Evolutionary conservation across 1,284 basidiomycete species (phyloP), one percentile per base, ranked within the genome.

Genomic region (Sphaerobolus stellatus): DNA sequence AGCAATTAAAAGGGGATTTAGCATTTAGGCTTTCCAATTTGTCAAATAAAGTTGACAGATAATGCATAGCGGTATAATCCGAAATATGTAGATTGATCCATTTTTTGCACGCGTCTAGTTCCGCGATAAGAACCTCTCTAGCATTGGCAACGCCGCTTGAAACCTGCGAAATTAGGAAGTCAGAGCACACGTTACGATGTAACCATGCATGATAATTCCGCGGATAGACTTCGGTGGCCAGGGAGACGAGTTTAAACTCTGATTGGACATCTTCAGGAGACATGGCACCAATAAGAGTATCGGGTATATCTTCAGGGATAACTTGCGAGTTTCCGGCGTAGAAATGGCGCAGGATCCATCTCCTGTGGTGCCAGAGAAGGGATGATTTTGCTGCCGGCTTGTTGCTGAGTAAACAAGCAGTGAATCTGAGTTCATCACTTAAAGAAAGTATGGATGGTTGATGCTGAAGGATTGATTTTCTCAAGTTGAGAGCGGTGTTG

Each of bases 201-300:
- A 70, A 65, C 85, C 85, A 87, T 9, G 82, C 83, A 62, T 83
- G 79, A 62, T 87, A 88, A 61, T 87, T 88, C 27, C 85, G 77
- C 8, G 82, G 80, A 62, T 86, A 84, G 5, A 72, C 62, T 60
- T 82, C 79, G 66, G 80, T 82, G 38, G 83, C 79, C 40, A 66
- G 66, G 33, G 72, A 66, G 18, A 75, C 66, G 47, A 81, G 59
- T 2, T 62, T 61, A 29, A 86, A 68, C 64, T 88, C 85, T 20
- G 63, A 56, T 38, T 62, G 62, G 44, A 82, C 61, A 18, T 59
- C 61, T 0, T 65, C 62, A 14, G 67, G 61, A 29, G 72, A 63
- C 51, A 76, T 34, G 44, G n/a, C n/a, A n/a, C n/a, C n/a, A n/a
- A n/a, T n/a, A n/a, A n/a, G n/a, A n/a, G n/a, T n/a, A n/a, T n/a